Evolutionary conservation across 768 basidiomycete species (phyloP).

Genomic region (Macrolepiota dolichaula): DNA sequence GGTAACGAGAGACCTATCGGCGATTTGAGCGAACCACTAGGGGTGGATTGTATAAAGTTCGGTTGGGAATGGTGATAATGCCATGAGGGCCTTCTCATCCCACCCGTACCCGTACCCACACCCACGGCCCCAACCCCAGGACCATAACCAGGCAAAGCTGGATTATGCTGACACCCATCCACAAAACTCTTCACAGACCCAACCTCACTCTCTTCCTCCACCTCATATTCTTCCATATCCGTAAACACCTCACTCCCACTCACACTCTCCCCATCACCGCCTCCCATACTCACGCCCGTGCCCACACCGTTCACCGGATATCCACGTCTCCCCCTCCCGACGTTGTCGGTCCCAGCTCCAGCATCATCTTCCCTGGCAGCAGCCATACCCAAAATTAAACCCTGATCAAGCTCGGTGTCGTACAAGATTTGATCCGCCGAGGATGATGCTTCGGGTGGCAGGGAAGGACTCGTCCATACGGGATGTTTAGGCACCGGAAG

Average conservation of each 20-base stretch:
- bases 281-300: neutral
- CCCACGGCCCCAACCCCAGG: neutral
- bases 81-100: constrained; percentile 49
- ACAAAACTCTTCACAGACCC: constrained; percentile 66
- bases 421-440: constrained; percentile 63
- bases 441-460: constrained; percentile 64
- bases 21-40: constrained; percentile 11
- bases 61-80: constrained; percentile 20
- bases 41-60: constrained; percentile 12
- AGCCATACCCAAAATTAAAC: constrained; percentile 66
- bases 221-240: constrained; percentile 66
- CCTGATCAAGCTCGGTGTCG: constrained; percentile 61
- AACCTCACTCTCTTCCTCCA: constrained; percentile 55
- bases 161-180: constrained; percentile 31
- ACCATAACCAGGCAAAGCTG: neutral
- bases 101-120: neutral
- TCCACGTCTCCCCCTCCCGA: neutral
- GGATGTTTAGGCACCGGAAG: constrained; percentile 76
- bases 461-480: constrained; percentile 86
- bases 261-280: constrained; percentile 20
- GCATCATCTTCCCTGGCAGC: constrained; percentile 46
- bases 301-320: neutral
- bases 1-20: neutral
- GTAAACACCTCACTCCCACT: constrained; percentile 58
- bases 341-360: neutral